Conservation (phyloP, 768 basidiomycete species). For the Panellus pusillus region DNA sequence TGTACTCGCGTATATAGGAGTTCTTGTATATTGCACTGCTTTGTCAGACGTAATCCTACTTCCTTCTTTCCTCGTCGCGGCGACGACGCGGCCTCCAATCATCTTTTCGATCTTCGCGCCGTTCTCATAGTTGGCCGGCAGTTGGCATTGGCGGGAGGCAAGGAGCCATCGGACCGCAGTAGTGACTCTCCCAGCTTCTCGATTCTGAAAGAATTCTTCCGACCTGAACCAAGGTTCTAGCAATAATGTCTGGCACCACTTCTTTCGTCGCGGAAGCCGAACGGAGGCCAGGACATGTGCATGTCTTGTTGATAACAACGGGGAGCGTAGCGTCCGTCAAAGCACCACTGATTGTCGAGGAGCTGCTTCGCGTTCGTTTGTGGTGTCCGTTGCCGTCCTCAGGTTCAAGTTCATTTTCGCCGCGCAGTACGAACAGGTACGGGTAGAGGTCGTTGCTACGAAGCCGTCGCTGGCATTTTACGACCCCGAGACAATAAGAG, state of each 20-base stretch:
- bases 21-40: neutral
- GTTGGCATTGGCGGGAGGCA: no score
- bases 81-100: neutral
- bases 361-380: conserved; percentile 61
- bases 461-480: conserved; percentile 79
- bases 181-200: no score
- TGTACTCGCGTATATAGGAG: no score
- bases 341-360: conserved; percentile 82
- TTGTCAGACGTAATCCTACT: neutral
- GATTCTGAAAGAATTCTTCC: no score
- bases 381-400: conserved; percentile 8
- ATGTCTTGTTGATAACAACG: conserved; percentile 83
- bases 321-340: conserved; percentile 98
- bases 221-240: no score
- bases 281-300: conserved; percentile 44
- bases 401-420: neutral
- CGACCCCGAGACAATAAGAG: conserved; percentile 48
- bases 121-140: no score
- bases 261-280: conserved; percentile 43
- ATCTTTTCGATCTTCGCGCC: no score
- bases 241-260: conserved; percentile 11
- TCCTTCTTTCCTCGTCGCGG: no score
- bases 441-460: conserved; percentile 83
- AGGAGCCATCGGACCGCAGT: no score
- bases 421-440: conserved; percentile 67